Conservation (phyloP, 2,329 filamentous ascomycete genomes). For the Epichloe brachyelytri region DNA sequence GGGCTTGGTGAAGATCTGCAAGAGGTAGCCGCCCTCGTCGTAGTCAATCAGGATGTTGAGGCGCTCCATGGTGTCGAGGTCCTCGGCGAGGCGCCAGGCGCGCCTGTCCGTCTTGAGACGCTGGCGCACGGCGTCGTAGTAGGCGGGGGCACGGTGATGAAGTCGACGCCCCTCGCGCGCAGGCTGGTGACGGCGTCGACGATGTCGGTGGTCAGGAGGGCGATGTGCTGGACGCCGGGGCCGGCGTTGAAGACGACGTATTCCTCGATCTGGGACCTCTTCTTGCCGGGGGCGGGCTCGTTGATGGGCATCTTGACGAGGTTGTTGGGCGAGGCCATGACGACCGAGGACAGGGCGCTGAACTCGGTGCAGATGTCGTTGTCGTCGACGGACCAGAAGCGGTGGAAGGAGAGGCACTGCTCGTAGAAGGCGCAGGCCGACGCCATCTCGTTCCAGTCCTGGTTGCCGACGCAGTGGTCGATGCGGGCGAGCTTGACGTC, state of each 20-base stretch:
- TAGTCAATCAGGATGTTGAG: conserved; percentile 91
- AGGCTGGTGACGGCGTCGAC: conserved; percentile 63
- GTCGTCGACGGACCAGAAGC: conserved; percentile 96
- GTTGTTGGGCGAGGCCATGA: conserved; percentile 79
- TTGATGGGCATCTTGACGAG: conserved; percentile 98
- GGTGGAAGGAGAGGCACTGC: conserved; percentile 79
- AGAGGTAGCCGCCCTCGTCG: conserved; percentile 78
- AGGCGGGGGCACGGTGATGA: conserved; percentile 84
- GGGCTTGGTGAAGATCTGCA: conserved; percentile 70
- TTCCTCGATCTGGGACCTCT: conserved; percentile 89
- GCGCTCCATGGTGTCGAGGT: conserved; percentile 61
- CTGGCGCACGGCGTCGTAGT: conserved; percentile 66
- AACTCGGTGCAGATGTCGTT: conserved; percentile 86
- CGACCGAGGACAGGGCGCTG: conserved; percentile 75
- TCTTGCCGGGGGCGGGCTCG: conserved; percentile 81
- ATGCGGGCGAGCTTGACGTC: conserved; percentile 57
- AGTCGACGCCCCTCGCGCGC: conserved; percentile 79
- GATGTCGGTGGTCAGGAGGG: conserved; percentile 71
- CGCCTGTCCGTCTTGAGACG: conserved; percentile 54
- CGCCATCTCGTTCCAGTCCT: conserved; percentile 84
- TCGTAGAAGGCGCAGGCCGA: conserved; percentile 64
- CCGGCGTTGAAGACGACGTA: conserved; percentile 84
- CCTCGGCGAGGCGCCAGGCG: conserved; percentile 57
- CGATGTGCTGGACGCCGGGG: conserved; percentile 86
- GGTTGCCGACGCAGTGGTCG: conserved; percentile 96